Evolutionary conservation across 2,329 filamentous ascomycete genomes (phyloP).

Genomic region (Penicillium sp.): DNA sequence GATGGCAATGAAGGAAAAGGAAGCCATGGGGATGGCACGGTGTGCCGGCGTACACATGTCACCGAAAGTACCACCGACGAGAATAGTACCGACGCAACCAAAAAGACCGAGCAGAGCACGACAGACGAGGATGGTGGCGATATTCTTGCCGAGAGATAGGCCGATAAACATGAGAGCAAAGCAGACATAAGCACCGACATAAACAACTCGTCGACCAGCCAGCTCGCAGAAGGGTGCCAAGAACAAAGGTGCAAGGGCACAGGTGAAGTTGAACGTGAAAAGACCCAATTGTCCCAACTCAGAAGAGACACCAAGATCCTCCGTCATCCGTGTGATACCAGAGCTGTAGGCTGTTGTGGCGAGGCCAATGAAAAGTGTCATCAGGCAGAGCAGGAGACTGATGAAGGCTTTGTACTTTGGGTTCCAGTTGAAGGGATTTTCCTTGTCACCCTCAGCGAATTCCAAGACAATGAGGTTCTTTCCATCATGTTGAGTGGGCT

Average conservation of each 20-base stretch:
- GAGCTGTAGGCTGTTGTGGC: constrained; percentile 53
- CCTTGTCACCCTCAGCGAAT: constrained; percentile 45
- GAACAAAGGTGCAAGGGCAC: constrained; percentile 47
- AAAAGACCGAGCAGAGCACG: constrained; percentile 48
- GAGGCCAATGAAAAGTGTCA: constrained; percentile 53
- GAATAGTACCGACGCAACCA: constrained; percentile 49
- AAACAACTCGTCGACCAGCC: constrained; percentile 47
- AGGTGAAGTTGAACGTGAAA: constrained; percentile 50
- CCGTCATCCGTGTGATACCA: constrained; percentile 46
- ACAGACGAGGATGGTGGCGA: constrained; percentile 47
- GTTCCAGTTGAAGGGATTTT: constrained; percentile 53
- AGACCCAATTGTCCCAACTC: constrained; percentile 49
- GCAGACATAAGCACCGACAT: constrained; percentile 45
- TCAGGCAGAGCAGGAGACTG: constrained; percentile 47
- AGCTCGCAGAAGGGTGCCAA: constrained; percentile 50
- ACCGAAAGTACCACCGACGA: constrained; percentile 49
- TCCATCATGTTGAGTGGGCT: constrained; percentile 41
- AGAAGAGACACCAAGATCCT: constrained; percentile 42
- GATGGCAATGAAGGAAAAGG: constrained; percentile 49
- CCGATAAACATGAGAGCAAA: constrained; percentile 49
- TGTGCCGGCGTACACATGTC: constrained; percentile 48
- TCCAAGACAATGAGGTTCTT: constrained; percentile 46
- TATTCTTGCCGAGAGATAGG: constrained; percentile 47
- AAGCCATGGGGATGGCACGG: constrained; percentile 47
- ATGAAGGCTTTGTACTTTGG: constrained; percentile 45